Evolutionary conservation across 2,329 filamentous ascomycete species (phyloP).

Genomic region (Cytospora leucostoma): DNA sequence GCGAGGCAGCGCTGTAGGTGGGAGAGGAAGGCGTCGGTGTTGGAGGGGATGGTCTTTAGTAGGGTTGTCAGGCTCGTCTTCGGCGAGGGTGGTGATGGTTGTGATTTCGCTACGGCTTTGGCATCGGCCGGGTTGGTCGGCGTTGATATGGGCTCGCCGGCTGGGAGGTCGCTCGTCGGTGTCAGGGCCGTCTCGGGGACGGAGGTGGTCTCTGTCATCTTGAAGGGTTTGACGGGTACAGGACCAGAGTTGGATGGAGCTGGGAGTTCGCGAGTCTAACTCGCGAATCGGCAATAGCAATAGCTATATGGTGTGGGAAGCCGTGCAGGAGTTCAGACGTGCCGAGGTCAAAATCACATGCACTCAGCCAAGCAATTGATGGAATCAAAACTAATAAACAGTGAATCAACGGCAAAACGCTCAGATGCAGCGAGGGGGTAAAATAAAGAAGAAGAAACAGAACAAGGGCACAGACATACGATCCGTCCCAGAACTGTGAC

Average conservation of each 20-base stretch:
- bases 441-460: background rate
- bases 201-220: constrained; percentile 24
- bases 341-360: background rate
- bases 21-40: constrained; percentile 54
- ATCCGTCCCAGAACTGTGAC: background rate
- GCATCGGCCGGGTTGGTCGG: constrained; percentile 28
- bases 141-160: constrained; percentile 38
- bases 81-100: background rate
- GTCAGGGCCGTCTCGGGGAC: constrained; percentile 21
- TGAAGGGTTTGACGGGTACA: background rate
- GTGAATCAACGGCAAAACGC: background rate
- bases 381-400: background rate
- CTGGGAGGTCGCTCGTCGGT: constrained; percentile 39
- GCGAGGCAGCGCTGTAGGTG: constrained; percentile 65
- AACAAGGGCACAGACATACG: background rate
- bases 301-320: background rate
- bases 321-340: background rate
- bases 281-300: background rate
- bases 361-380: background rate
- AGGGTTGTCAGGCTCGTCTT: constrained; percentile 30
- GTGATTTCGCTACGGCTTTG: constrained; percentile 31
- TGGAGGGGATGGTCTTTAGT: constrained; percentile 41
- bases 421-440: background rate
- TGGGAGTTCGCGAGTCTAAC: background rate
- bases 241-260: background rate